Evolutionary conservation across 75 land plant species (phyloP), one percentile per base, ranked within the genome.

Genomic region (Larix kaempferi): DNA sequence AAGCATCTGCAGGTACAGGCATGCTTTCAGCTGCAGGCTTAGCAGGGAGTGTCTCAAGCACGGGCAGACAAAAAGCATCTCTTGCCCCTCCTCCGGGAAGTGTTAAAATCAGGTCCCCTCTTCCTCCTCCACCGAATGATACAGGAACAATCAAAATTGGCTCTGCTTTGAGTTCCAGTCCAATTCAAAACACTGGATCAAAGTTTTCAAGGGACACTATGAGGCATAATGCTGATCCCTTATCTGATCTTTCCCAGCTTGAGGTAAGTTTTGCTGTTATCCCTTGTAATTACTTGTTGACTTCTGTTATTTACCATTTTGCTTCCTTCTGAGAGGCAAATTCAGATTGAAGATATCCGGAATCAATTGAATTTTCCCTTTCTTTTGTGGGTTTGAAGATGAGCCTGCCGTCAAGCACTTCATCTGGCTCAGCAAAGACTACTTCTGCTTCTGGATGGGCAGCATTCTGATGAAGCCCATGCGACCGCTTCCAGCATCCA

Each of bases 111-210:
- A 90, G 94, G 71, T 89, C 99, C 26, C 90, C 95, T 54, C 90
- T 98, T 41, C 98, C 99, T 57, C 99, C 98, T 10, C 99, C 99
- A 57, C 99, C 99, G 0, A 98, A 95, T 86, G 99, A 98, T 78
- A 90, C 91, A 67, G 94, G 72, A 56, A 82, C 82, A 71, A 78
- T 84, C 29, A 82, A 88, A 74, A 77, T 85, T 27, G 67, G 73
- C 59, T 73, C 84, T 69, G 29, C 63, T 6, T 78, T 63, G 61
- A 60, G 75, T 39, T 54, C 85, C 59, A 77, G 73, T 37, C 39
- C 81, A 67, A 71, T 71, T 21, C 41, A 65, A 17, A 37, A 66
- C 14, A 73, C 67, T 49, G 77, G 64, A 67, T 65, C 57, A 22
- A 77, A 63, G 56, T 81, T 71, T 22, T 56, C 78, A 39, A 81